Evolutionary conservation across 345 rosid species (phyloP).

Genomic region (Leavenworthia alabamica): DNA sequence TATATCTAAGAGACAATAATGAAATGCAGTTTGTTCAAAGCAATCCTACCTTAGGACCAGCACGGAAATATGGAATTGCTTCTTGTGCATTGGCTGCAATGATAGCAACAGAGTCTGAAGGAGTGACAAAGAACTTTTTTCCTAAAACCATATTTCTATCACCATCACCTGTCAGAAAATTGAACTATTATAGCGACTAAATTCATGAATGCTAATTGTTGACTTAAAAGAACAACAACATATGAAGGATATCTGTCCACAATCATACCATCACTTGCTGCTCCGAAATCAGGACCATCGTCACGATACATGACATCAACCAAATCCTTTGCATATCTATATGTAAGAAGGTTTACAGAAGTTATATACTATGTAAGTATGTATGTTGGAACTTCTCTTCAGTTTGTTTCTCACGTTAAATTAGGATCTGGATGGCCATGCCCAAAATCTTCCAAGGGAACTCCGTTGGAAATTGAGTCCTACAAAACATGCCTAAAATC

Average conservation of each 20-base stretch:
- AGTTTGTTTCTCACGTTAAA: slow-evolving; percentile 61
- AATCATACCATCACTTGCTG: slow-evolving; percentile 86
- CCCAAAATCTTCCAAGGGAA: slow-evolving; percentile 89
- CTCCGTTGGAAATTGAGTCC: slow-evolving; percentile 85
- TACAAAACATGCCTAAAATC: slow-evolving; percentile 33
- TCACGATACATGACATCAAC: slow-evolving; percentile 68
- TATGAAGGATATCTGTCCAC: background rate
- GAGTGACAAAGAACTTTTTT: slow-evolving; percentile 75
- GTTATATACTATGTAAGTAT: slow-evolving; percentile 6
- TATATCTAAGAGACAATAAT: background rate
- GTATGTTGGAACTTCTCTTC: background rate
- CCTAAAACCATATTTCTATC: slow-evolving; percentile 97
- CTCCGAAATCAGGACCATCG: slow-evolving; percentile 88
- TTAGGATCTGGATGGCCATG: slow-evolving; percentile 99
- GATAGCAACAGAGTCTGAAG: slow-evolving; percentile 90
- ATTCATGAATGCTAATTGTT: background rate
- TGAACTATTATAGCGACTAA: background rate
- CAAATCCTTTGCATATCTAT: slow-evolving; percentile 90
- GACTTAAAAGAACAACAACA: background rate
- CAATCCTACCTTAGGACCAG: slow-evolving; percentile 65
- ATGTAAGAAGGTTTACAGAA: slow-evolving; percentile 19
- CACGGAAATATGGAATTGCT: slow-evolving; percentile 73
- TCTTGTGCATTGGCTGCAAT: slow-evolving; percentile 87
- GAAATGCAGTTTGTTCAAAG: background rate
- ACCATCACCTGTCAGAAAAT: slow-evolving; percentile 67